These are phyloP conservation scores for Hypseocharis bilobata DNA, from an alignment of 441 rosid genomes.

Conservation along the genomic window DNA sequence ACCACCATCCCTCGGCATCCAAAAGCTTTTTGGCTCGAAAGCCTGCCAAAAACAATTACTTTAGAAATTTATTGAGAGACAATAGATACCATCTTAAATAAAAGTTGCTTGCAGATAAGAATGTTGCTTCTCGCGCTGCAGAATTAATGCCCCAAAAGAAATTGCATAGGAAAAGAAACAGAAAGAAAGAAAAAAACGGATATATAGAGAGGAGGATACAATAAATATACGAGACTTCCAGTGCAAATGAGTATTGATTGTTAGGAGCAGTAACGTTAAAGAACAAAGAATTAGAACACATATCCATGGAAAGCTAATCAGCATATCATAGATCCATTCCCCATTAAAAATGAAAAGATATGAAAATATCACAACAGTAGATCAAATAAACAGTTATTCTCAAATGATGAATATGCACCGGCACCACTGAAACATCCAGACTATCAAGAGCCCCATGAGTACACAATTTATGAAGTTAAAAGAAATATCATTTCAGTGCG, in stretches of 20 bases:
- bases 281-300: not conserved
- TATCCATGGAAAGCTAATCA: constrained; percentile 5
- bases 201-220: not conserved
- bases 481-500: not conserved
- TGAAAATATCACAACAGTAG: not conserved
- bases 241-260: not conserved
- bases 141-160: not conserved
- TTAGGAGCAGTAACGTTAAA: constrained; percentile 4
- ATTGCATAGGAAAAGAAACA: constrained; percentile 1
- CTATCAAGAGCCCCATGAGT: not conserved
- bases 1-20: constrained; percentile 42
- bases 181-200: not conserved
- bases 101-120: constrained; percentile 10
- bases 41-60: constrained; percentile 25
- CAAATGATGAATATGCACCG: not conserved
- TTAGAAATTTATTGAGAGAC: not conserved
- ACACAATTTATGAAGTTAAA: not conserved
- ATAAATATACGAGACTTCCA: not conserved
- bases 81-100: constrained; percentile 1
- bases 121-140: not conserved
- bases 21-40: constrained; percentile 50
- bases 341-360: not conserved
- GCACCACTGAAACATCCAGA: not conserved
- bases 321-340: constrained; percentile 9
- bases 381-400: not conserved